Conservation (phyloP, 2,329 filamentous ascomycete genomes). For the Ceratocystis alfenasii region DNA sequence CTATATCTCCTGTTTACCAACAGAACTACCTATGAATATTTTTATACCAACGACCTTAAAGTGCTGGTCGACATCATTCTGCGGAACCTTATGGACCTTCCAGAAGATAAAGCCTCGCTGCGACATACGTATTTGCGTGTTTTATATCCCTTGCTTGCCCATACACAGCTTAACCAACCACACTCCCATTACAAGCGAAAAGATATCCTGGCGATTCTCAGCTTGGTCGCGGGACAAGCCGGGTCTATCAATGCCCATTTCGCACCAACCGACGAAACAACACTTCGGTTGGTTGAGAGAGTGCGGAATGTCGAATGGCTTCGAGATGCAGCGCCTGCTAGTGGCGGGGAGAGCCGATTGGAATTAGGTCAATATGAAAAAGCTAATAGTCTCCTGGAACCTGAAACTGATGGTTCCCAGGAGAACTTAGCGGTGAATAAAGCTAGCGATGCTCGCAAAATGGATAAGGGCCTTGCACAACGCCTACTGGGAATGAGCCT, state of each 20-base stretch:
- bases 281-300: conserved; percentile 62
- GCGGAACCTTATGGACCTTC: conserved; percentile 88
- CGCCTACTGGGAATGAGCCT: conserved; percentile 62
- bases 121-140: conserved; percentile 93
- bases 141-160: conserved; percentile 74
- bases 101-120: conserved; percentile 63
- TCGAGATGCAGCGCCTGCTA: conserved; percentile 27
- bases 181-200: conserved; percentile 77
- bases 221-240: conserved; percentile 38
- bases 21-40: conserved; percentile 85
- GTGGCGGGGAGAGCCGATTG: background rate
- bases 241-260: conserved; percentile 60
- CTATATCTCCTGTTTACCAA: conserved; percentile 93
- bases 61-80: conserved; percentile 93
- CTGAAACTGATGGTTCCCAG: conserved; percentile 26
- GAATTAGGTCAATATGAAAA: background rate
- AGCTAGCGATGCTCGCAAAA: conserved; percentile 9
- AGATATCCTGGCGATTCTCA: conserved; percentile 66
- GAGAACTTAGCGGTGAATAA: background rate
- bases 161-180: conserved; percentile 77
- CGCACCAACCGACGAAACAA: conserved; percentile 69
- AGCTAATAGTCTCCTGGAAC: background rate
- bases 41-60: conserved; percentile 93
- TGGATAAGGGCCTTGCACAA: conserved; percentile 37
- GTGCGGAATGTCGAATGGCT: conserved; percentile 64